phyloP scores from a whole-genome alignment of 164 flowering plant genomes.

The Vitis vinifera region DNA sequence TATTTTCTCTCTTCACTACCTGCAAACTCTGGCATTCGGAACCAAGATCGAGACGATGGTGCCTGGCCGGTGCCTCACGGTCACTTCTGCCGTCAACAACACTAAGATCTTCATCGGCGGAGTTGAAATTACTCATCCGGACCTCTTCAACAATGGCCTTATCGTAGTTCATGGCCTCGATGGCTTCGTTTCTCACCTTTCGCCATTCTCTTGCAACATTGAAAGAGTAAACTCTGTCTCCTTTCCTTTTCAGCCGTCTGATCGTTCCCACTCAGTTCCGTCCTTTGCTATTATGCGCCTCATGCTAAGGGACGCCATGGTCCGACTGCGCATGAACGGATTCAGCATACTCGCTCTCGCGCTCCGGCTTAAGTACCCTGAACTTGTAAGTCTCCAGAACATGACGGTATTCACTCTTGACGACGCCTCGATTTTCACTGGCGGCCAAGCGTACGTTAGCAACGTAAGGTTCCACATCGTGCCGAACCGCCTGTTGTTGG shows the following conservation, averaged over 20 bases:
- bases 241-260: constrained; percentile 16
- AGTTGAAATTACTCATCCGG: constrained; percentile 54
- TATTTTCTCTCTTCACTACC: constrained; percentile 43
- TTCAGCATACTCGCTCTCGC: constrained; percentile 49
- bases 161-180: constrained; percentile 53
- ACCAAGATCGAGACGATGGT: constrained; percentile 58
- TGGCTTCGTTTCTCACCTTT: constrained; percentile 54
- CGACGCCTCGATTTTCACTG: constrained; percentile 47
- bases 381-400: constrained; percentile 40
- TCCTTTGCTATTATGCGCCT: constrained; percentile 32
- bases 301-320: constrained; percentile 55
- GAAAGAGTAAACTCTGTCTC: constrained; percentile 34
- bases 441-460: constrained; percentile 40
- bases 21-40: constrained; percentile 50
- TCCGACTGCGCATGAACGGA: constrained; percentile 42
- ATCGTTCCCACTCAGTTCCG: not conserved
- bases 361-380: constrained; percentile 39
- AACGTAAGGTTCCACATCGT: constrained; percentile 52
- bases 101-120: constrained; percentile 46
- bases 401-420: constrained; percentile 53
- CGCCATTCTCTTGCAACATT: constrained; percentile 50
- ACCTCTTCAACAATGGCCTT: constrained; percentile 59
- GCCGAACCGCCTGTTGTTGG: constrained; percentile 40
- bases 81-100: constrained; percentile 35
- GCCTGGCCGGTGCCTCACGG: constrained; percentile 62